These are phyloP conservation scores for Punica granatum DNA, from an alignment of 345 rosid species.

Conservation along the genomic window DNA sequence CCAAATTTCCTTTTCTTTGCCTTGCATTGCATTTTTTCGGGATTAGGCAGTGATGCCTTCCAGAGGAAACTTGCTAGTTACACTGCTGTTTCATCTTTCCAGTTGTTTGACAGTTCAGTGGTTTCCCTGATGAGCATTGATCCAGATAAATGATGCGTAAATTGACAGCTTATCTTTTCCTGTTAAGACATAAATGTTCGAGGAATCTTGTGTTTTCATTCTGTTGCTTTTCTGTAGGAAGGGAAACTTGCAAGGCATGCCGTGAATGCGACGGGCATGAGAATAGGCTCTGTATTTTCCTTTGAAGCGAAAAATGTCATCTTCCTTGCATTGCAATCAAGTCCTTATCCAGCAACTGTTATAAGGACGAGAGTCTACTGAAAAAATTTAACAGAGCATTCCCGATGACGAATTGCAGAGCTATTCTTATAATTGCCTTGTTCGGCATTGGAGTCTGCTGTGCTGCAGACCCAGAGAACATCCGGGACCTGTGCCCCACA, in stretches of 20 bases:
- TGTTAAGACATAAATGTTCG: not conserved
- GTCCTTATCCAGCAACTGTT: not conserved
- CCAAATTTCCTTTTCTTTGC: no score
- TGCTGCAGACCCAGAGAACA: conserved; percentile 36
- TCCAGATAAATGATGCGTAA: not conserved
- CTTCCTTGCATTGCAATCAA: not conserved
- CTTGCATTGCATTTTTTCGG: no score
- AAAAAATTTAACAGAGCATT: not conserved
- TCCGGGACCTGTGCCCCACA: conserved; percentile 69
- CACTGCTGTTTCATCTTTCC: not conserved
- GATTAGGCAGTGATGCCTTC: no score
- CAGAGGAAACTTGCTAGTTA: not conserved
- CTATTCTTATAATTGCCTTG: not conserved
- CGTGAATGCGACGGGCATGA: not conserved
- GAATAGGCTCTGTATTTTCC: not conserved
- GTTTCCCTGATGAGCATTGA: not conserved
- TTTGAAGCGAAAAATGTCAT: not conserved
- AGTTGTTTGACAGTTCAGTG: not conserved
- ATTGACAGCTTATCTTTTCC: not conserved
- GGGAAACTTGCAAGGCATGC: not conserved
- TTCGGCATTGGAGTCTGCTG: conserved; percentile 5
- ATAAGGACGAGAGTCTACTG: not conserved
- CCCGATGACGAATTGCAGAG: not conserved
- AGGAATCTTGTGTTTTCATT: not conserved
- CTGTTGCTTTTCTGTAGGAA: not conserved